Evolutionary conservation across 2,329 filamentous ascomycete genomes (phyloP).

Genomic region (Hypoxylon sp.): DNA sequence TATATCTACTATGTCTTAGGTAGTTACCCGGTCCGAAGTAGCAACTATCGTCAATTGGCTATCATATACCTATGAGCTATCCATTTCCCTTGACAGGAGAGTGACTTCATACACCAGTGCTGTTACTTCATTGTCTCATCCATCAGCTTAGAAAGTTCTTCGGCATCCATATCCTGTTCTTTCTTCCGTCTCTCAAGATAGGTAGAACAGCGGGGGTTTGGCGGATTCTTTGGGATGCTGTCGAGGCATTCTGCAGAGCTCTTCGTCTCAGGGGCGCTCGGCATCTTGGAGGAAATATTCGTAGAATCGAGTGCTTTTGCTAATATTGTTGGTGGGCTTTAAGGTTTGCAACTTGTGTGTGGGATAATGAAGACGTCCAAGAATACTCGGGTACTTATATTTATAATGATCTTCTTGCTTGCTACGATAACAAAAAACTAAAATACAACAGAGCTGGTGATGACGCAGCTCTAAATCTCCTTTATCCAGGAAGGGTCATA

Average conservation of each 20-base stretch:
- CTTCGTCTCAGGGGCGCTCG: background rate
- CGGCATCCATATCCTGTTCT: background rate
- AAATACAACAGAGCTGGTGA: background rate
- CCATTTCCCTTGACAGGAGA: background rate
- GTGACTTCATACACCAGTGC: background rate
- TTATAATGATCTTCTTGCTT: too few relatives aligned
- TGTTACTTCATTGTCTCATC: background rate
- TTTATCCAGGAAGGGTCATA: background rate
- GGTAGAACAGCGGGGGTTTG: background rate
- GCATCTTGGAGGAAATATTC: background rate
- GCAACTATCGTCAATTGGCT: background rate
- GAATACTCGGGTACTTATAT: background rate
- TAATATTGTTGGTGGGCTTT: background rate
- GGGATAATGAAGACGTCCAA: background rate
- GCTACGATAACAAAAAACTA: background rate
- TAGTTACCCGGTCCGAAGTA: background rate
- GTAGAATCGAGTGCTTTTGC: background rate
- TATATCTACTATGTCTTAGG: background rate
- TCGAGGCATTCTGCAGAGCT: background rate
- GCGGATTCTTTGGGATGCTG: background rate
- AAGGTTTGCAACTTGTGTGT: background rate
- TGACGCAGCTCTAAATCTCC: background rate
- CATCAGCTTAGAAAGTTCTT: conserved; percentile 2
- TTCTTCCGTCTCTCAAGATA: background rate
- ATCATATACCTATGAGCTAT: background rate